Base-by-base conservation (phyloP, 2,329 filamentous ascomycete species). In the Uncinocarpus reesii region DNA sequence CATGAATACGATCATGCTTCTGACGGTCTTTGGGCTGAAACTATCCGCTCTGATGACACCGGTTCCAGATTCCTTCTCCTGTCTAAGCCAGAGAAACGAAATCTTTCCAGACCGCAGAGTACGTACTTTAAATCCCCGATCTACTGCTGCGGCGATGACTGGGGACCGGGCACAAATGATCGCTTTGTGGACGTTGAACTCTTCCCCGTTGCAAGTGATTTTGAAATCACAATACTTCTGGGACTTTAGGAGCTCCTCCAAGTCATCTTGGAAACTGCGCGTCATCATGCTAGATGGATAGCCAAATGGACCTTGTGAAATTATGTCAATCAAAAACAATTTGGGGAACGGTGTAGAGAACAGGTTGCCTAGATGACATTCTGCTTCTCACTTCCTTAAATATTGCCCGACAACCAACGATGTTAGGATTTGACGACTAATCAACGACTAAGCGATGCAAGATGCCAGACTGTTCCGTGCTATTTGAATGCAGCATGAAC, bases 111-210 rank as follows among this genome's bases (percentile, higher is more conserved):
- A n/a, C n/a, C n/a, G n/a, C n/a, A n/a, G n/a, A n/a, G n/a, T 11
- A 62, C 23, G 38, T 60, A 53, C 60, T 60, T 54, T 55, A 58
- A 53, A 63, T 44, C 26, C 52, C 49, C 52, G 49, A 43, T 55
- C 52, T 34, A 57, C 44, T 13, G 54, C 55, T 13, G 53, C 47
- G 5, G 6, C 18, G 16, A 43, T 43, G 3, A 32, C 29, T 43
- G 23, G 26, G 21, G 59, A 61, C 21, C 57, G 47, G 1, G 50
- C 7, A 44, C 56, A 60, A 4, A 62, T 43, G 13, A 60, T 52
- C 4, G 42, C 26, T 43, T 57, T 57, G 36, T 62, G 58, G 3
- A 60, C 58, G 7, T 52, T 53, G 45, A 60, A 59, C 18, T 53
- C 49, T 13, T 52, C 15, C 2, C 47, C 56, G 26, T 57, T 42